Evolutionary conservation across 2,329 filamentous ascomycete genomes (phyloP).

Genomic region (Nothomitra cinnamomea): DNA sequence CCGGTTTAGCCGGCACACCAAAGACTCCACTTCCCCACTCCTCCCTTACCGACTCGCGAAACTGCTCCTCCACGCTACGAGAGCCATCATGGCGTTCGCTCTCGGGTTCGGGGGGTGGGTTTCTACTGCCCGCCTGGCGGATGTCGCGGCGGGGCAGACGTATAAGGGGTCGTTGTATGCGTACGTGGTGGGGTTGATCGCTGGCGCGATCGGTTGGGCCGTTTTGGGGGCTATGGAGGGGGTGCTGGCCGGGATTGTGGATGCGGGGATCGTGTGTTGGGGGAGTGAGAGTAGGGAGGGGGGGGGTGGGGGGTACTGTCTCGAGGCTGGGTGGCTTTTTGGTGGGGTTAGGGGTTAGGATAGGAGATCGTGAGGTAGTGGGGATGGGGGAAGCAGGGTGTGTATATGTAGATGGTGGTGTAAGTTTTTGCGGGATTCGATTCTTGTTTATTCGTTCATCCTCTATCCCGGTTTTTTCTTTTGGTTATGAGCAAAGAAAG

Average conservation of each 20-base stretch:
- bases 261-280: conserved; percentile 85
- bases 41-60: conserved; percentile 83
- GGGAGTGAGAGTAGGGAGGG: conserved; percentile 58
- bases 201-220: conserved; percentile 88
- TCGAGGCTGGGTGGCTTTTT: conserved; percentile 81
- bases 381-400: too few species aligned
- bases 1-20: conserved; percentile 32
- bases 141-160: conserved; percentile 34
- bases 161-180: conserved; percentile 75
- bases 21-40: conserved; percentile 30
- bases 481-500: too few species aligned
- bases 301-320: conserved; percentile 62
- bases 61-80: conserved; percentile 74
- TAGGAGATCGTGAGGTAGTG: too few species aligned
- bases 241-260: conserved; percentile 70
- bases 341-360: conserved; percentile 34
- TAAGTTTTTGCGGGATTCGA: too few species aligned
- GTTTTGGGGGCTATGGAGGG: conserved; percentile 83
- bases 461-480: too few species aligned
- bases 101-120: conserved; percentile 96
- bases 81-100: conserved; percentile 77
- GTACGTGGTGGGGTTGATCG: conserved; percentile 83
- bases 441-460: too few species aligned
- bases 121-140: conserved; percentile 61
- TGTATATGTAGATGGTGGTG: too few species aligned